These are phyloP conservation scores for Solanum dulcamara DNA, from an alignment of 257 asterid genomes.

Conservation along the genomic window DNA sequence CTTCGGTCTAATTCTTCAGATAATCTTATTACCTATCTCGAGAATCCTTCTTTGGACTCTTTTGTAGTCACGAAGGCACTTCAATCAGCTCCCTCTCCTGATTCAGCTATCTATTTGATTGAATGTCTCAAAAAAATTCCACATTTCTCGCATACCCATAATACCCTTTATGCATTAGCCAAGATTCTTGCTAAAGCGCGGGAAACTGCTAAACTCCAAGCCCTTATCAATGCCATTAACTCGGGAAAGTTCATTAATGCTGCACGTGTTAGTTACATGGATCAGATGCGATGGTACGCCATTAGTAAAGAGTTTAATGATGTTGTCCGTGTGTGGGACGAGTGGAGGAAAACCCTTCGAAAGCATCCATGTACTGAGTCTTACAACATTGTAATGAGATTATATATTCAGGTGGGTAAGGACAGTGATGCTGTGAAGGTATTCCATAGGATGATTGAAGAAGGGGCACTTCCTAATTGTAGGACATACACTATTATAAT, in stretches of 20 bases:
- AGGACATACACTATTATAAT: slow-evolving; percentile 70
- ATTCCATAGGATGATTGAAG: slow-evolving; percentile 50
- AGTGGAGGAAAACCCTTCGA: slow-evolving; percentile 53
- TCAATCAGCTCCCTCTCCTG: slow-evolving; percentile 70
- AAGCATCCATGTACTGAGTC: slow-evolving; percentile 74
- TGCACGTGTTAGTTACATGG: slow-evolving; percentile 68
- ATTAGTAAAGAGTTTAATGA: slow-evolving; percentile 57
- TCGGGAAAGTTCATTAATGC: slow-evolving; percentile 52
- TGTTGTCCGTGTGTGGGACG: slow-evolving; percentile 55
- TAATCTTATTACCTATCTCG: slow-evolving; percentile 37
- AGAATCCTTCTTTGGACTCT: slow-evolving; percentile 52
- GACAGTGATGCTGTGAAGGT: slow-evolving; percentile 54
- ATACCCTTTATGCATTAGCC: slow-evolving; percentile 66
- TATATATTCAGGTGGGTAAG: slow-evolving; percentile 49
- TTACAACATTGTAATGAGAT: slow-evolving; percentile 67
- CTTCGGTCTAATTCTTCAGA: slow-evolving; percentile 54
- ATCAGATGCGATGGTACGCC: slow-evolving; percentile 72
- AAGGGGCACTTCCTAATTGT: slow-evolving; percentile 85
- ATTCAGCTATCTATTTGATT: slow-evolving; percentile 48
- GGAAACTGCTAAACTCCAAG: slow-evolving; percentile 41
- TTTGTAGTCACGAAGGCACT: slow-evolving; percentile 79
- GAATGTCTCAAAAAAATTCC: slow-evolving; percentile 50
- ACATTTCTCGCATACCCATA: slow-evolving; percentile 59
- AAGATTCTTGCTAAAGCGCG: slow-evolving; percentile 72
- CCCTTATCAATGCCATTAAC: slow-evolving; percentile 57